Evolutionary conservation across 352 stramenopile species (phyloP), one percentile per base, ranked within the genome.

Genomic region (Phytophthora foliorum): DNA sequence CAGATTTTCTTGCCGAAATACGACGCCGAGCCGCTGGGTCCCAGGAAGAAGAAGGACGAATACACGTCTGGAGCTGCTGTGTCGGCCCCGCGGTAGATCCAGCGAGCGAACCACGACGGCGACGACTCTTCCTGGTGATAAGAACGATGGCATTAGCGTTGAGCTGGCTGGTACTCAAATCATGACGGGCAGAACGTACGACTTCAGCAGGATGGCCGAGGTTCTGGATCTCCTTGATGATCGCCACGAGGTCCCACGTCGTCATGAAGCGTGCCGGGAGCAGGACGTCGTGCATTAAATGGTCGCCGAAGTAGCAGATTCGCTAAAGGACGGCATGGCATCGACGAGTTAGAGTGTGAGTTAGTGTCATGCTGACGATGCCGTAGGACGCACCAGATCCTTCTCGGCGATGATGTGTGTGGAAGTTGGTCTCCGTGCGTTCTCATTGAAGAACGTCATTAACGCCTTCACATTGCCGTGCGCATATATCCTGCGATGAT

Each of bases 301-400:
- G 80, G 56, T 89, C 76, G 4, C 80, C 77, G 58, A 89, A 82
- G 59, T 85, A 89, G 67, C 78, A 86, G 32, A 89, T 75, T 6
- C 71, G 58, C 77, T 85, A 44, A 1, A 57, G 45, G 7, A 48
- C 7, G 5, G n/a, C 27, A 11, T 21, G n/a, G 25, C 11, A 52
- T 60, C 4, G 41, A 48, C 19, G 21, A 38, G 29, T 45, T 34
- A 7, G 50, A 22, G 11, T 16, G 29, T 42, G 17, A 56, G 46
- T 5, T 6, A 22, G 9, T 54, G 17, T 16, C 31, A 32, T 22
- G 46, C 2, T 9, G 27, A n/a, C 22, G n/a, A 16, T 3, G 22
- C 24, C 9, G 17, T n/a, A 36, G 25, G 31, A 57, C 39, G 41
- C n/a, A 72, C 64, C 64, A 66, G 56, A 16, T 70, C 45, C 34